Evolutionary conservation across 2,329 filamentous ascomycete species (phyloP).

Genomic region (Exophiala aquamarina): DNA sequence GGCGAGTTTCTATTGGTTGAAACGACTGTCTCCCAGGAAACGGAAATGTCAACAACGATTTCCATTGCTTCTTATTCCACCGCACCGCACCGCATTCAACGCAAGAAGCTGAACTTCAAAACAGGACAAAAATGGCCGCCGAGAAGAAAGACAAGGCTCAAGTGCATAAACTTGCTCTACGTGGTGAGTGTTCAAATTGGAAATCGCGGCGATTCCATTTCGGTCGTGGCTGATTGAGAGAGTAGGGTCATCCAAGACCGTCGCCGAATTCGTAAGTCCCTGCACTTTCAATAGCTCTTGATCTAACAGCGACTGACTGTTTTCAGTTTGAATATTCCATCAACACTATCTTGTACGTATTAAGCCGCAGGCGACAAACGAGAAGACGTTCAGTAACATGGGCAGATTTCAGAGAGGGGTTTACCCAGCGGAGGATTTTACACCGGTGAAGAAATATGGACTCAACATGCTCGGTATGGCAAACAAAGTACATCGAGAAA

Average conservation of each 20-base stretch:
- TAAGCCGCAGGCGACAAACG: background rate
- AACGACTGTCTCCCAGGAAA: conserved; percentile 19
- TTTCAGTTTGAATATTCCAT: conserved; percentile 89
- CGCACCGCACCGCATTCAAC: conserved; percentile 4
- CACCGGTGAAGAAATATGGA: conserved; percentile 99
- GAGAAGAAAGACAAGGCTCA: conserved; percentile 70
- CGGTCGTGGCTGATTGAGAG: background rate
- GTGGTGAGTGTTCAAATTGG: conserved; percentile 33
- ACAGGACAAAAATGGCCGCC: conserved; percentile 26
- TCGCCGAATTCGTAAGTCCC: conserved; percentile 84
- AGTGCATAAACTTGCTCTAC: conserved; percentile 86
- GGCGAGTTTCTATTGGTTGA: no score
- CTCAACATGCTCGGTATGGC: conserved; percentile 83
- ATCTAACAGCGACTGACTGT: conserved; percentile 16
- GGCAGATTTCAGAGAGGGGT: conserved; percentile 76
- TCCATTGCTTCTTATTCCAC: background rate
- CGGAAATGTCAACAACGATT: conserved; percentile 10
- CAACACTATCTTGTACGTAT: conserved; percentile 82
- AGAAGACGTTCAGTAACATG: conserved; percentile 8
- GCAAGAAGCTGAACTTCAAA: background rate
- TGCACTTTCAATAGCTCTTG: background rate
- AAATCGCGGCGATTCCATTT: background rate
- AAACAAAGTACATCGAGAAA: background rate
- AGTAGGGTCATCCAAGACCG: conserved; percentile 73
- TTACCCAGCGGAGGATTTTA: conserved; percentile 95